Evolutionary conservation across 2,329 filamentous ascomycete species (phyloP).

Genomic region (Cladosporium colombiae): DNA sequence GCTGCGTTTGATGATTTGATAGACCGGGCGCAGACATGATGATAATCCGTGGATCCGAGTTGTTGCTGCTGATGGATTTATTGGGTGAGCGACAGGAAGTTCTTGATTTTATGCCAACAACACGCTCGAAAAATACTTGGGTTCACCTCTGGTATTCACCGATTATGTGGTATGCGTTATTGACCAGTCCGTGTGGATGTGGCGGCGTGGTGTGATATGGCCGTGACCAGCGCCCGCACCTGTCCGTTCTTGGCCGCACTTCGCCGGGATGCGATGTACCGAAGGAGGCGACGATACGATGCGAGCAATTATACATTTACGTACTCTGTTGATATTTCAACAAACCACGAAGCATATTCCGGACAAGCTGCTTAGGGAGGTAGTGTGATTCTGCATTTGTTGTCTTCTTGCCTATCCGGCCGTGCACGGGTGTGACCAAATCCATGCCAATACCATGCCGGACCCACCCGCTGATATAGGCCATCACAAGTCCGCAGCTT

Average conservation of each 20-base stretch:
- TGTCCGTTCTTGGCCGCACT: constrained; percentile 4
- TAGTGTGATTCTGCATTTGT: neutral
- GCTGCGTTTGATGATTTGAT: neutral
- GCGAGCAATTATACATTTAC: neutral
- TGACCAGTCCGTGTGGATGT: neutral
- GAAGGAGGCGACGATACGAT: neutral
- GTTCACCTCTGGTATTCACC: neutral
- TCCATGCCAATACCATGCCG: neutral
- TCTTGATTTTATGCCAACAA: neutral
- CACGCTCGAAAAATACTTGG: neutral
- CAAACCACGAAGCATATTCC: neutral
- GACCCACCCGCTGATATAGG: neutral
- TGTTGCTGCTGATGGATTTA: neutral
- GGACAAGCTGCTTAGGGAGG: neutral
- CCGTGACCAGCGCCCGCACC: constrained; percentile 2
- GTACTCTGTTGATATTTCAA: neutral
- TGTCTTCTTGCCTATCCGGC: neutral
- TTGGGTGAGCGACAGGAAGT: neutral
- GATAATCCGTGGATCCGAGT: neutral
- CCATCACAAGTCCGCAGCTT: neutral
- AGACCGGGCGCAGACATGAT: constrained; percentile 2
- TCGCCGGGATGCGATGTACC: constrained; percentile 14
- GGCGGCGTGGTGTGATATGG: constrained; percentile 3
- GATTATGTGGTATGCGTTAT: neutral
- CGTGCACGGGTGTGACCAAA: neutral